Conservation (phyloP, 805 yeast species). For the Zygosaccharomyces bisporus region DNA sequence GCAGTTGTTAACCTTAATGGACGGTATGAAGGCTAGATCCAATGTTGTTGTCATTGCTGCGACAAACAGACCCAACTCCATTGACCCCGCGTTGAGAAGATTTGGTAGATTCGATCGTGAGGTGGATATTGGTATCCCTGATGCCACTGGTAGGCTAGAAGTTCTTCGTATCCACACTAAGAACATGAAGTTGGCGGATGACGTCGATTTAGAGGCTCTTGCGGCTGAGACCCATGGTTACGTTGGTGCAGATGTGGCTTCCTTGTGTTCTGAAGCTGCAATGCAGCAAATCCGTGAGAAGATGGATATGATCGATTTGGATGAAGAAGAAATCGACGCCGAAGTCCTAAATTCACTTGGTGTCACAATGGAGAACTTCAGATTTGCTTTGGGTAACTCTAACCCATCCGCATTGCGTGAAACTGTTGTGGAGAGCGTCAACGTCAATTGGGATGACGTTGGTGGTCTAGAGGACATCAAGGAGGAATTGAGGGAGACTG, state of each 20-base stretch:
- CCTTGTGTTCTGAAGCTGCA: conserved; percentile 99
- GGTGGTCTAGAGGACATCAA: conserved; percentile 97
- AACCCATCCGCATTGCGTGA: conserved; percentile 99
- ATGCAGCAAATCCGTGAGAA: conserved; percentile 99
- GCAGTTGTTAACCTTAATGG: conserved; percentile 95
- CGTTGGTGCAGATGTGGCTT: conserved; percentile 98
- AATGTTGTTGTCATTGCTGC: conserved; percentile 98
- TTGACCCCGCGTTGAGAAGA: conserved; percentile 77
- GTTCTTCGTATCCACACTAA: conserved; percentile 96
- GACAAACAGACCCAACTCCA: conserved; percentile 71
- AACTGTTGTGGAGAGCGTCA: conserved; percentile 97
- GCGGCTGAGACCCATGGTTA: conserved; percentile 99
- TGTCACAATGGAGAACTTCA: conserved; percentile 98
- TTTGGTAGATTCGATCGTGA: conserved; percentile 91
- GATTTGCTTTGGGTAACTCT: conserved; percentile 95
- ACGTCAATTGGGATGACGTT: conserved; percentile 98
- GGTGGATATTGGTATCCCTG: conserved; percentile 92
- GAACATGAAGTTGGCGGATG: conserved; percentile 94
- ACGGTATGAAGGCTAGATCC: conserved; percentile 99
- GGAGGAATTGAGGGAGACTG: conserved; percentile 96
- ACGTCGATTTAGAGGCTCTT: conserved; percentile 91
- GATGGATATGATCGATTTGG: conserved; percentile 95
- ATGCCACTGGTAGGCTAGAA: conserved; percentile 97
- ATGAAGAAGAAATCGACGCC: conserved; percentile 95
- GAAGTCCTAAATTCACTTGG: conserved; percentile 94